Conservation (phyloP, 2,329 filamentous ascomycete species). For the Ilyonectria mors-panacis region DNA sequence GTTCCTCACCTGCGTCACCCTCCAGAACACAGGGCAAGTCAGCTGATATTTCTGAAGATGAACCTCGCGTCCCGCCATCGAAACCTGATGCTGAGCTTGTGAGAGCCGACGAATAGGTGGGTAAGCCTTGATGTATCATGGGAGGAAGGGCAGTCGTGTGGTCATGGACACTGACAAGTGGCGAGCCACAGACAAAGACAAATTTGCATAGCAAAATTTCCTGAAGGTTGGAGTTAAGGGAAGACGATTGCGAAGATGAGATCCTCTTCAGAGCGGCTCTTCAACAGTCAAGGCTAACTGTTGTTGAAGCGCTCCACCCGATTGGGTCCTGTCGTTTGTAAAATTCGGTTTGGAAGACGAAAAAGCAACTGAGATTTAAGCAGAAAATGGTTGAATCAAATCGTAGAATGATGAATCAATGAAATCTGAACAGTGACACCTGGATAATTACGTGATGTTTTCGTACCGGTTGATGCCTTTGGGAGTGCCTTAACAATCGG, state of each 20-base stretch:
- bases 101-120: slow-evolving; percentile 44
- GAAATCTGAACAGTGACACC: neutral
- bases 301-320: slow-evolving; percentile 22
- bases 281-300: slow-evolving; percentile 36
- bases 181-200: slow-evolving; percentile 29
- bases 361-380: neutral
- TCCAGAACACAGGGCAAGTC: slow-evolving; percentile 66
- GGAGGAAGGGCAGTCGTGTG: slow-evolving; percentile 9
- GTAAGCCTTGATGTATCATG: slow-evolving; percentile 29
- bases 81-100: slow-evolving; percentile 37
- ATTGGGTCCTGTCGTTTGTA: neutral
- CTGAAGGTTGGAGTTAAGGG: slow-evolving; percentile 8
- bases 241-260: slow-evolving; percentile 22
- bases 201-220: slow-evolving; percentile 14
- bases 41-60: slow-evolving; percentile 68
- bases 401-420: slow-evolving; percentile 22
- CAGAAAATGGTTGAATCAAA: slow-evolving; percentile 14
- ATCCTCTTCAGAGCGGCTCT: slow-evolving; percentile 52
- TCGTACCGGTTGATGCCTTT: neutral
- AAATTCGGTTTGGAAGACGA: slow-evolving; percentile 9
- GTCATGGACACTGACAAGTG: slow-evolving; percentile 31
- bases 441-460: neutral
- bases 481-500: neutral
- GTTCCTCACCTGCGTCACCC: slow-evolving; percentile 67
- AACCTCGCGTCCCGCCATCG: slow-evolving; percentile 38